These are phyloP conservation scores for Phytophthora sansomeana DNA, from an alignment of 352 stramenopile genomes.

Conservation along the genomic window DNA sequence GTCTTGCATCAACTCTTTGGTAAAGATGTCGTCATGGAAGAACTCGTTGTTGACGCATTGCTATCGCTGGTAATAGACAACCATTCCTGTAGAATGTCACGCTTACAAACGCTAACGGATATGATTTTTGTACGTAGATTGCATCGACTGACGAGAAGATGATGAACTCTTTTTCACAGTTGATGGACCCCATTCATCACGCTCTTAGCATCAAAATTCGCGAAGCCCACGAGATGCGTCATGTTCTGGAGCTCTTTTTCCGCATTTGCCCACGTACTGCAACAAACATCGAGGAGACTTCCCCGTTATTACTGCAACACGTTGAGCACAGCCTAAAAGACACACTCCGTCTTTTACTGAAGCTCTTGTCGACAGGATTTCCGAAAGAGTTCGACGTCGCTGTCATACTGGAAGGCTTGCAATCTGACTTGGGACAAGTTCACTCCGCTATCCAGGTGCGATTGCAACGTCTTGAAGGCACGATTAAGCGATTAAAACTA, in stretches of 20 bases:
- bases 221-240: conserved; percentile 79
- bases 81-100: neutral
- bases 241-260: conserved; percentile 78
- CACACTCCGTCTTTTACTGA: conserved; percentile 74
- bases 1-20: conserved; percentile 74
- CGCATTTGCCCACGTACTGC: conserved; percentile 77
- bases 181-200: conserved; percentile 69
- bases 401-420: conserved; percentile 82
- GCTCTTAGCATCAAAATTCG: conserved; percentile 76
- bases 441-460: conserved; percentile 78
- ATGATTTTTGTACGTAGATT: conserved; percentile 39
- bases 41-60: conserved; percentile 73
- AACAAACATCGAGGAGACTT: conserved; percentile 78
- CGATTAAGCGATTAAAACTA: conserved; percentile 1
- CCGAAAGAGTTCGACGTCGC: conserved; percentile 84
- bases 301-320: conserved; percentile 77
- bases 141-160: conserved; percentile 60
- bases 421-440: conserved; percentile 77
- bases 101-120: neutral
- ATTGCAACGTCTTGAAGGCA: neutral
- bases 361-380: conserved; percentile 82
- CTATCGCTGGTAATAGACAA: conserved; percentile 53
- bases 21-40: conserved; percentile 68
- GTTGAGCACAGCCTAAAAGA: conserved; percentile 84
- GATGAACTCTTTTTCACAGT: conserved; percentile 59